Percentiles rank a stretch among this genome's conserved stretches.
Evolutionary conservation across 2,329 filamentous ascomycete species (phyloP).

Genomic region (Allantophomopsis lycopodina): DNA sequence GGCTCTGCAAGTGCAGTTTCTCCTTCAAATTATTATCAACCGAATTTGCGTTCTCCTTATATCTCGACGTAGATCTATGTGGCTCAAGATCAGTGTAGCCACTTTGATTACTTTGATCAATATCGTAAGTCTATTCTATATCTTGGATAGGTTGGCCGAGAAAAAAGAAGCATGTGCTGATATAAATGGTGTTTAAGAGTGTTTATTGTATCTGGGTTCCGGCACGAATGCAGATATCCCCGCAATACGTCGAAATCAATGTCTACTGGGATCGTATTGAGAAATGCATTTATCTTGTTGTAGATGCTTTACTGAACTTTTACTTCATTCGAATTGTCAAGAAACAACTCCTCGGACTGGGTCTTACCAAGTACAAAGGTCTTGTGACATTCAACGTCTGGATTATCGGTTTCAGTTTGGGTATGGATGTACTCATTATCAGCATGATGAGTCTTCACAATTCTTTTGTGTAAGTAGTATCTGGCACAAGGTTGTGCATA

Average conservation of each 20-base stretch:
- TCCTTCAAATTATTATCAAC: constrained; percentile 40
- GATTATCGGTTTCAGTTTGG: constrained; percentile 22
- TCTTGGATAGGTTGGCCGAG: too few relatives aligned
- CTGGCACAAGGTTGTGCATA: too few relatives aligned
- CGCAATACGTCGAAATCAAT: constrained; percentile 21
- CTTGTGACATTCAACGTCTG: constrained; percentile 24
- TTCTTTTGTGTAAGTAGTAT: constrained; percentile 17
- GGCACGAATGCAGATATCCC: constrained; percentile 26
- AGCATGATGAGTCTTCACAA: constrained; percentile 23
- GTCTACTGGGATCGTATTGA: constrained; percentile 31
- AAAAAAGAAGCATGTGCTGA: too few relatives aligned
- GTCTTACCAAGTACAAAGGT: constrained; percentile 23
- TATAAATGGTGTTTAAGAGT: too few relatives aligned
- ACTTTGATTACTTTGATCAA: constrained; percentile 32
- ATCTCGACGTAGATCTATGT: constrained; percentile 20
- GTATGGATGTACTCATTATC: constrained; percentile 25
- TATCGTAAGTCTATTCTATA: constrained; percentile 18
- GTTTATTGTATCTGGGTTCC: constrained; percentile 40
- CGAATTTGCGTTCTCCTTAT: constrained; percentile 33
- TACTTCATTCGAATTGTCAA: constrained; percentile 30
- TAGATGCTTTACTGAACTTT: constrained; percentile 33
- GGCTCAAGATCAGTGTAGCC: constrained; percentile 24
- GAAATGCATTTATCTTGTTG: constrained; percentile 32
- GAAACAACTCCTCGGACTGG: constrained; percentile 20
- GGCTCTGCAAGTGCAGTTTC: constrained; percentile 30